phyloP scores from a whole-genome alignment of 1,284 basidiomycete species.

The Cutaneotrichosporon mucoides region DNA sequence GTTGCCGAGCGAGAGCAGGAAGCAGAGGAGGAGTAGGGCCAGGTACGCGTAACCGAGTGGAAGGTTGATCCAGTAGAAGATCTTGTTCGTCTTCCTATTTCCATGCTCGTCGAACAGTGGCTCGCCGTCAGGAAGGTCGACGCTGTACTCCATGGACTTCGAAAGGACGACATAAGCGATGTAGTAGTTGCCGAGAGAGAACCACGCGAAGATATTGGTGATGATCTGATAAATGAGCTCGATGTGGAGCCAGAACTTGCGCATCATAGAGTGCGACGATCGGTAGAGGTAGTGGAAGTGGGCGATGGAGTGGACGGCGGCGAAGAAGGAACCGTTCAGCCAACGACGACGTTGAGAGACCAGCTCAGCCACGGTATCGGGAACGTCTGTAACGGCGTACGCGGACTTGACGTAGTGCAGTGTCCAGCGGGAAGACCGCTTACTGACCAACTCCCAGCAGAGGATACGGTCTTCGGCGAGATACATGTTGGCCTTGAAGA shows the following conservation, averaged over 20 bases:
- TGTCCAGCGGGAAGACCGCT: conserved; percentile 78
- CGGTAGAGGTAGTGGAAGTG: conserved; percentile 92
- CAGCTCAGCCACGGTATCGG: conserved; percentile 81
- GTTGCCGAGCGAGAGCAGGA: conserved; percentile 86
- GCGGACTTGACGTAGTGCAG: conserved; percentile 92
- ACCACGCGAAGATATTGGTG: conserved; percentile 90
- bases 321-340: conserved; percentile 97
- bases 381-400: conserved; percentile 86
- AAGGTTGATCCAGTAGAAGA: conserved; percentile 62
- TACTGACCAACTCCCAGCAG: conserved; percentile 91
- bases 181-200: conserved; percentile 82
- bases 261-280: conserved; percentile 72
- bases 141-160: not conserved
- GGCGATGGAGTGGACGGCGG: conserved; percentile 80
- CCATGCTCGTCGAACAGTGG: conserved; percentile 31
- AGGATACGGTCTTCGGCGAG: conserved; percentile 76
- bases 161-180: conserved; percentile 62
- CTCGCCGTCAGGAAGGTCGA: conserved; percentile 3
- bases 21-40: conserved; percentile 80
- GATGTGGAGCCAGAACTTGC: conserved; percentile 91
- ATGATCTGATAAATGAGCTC: conserved; percentile 89
- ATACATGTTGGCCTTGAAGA: conserved; percentile 94
- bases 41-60: conserved; percentile 83
- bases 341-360: conserved; percentile 90
- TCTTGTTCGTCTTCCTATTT: conserved; percentile 13